A percentile compares a stretch with the other conserved stretches of the same genome.
Conservation (phyloP, 148 eudicot species). For the Nepenthes mirabilis region DNA sequence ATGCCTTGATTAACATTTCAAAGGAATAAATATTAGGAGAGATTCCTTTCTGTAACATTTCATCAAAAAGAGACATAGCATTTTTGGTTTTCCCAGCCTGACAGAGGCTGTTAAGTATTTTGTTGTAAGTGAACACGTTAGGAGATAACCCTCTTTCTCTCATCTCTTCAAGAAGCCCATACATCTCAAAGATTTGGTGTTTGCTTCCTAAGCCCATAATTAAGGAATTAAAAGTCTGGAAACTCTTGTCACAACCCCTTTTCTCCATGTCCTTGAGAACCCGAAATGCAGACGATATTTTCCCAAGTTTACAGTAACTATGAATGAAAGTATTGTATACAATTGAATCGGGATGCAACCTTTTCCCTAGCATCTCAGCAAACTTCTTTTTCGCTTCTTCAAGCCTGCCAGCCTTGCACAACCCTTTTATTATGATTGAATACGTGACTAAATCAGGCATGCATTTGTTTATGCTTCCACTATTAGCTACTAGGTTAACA, state of each 20-base stretch:
- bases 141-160: slow-evolving; percentile 72
- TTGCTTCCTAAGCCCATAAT: slow-evolving; percentile 59
- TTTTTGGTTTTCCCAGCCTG: slow-evolving; percentile 61
- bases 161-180: slow-evolving; percentile 88
- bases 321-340: slow-evolving; percentile 55
- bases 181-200: slow-evolving; percentile 83
- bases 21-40: slow-evolving; percentile 63
- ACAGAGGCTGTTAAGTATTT: slow-evolving; percentile 50
- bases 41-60: slow-evolving; percentile 55
- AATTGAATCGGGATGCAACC: slow-evolving; percentile 59
- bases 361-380: slow-evolving; percentile 73
- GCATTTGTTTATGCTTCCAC: slow-evolving; percentile 29
- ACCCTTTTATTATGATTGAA: slow-evolving; percentile 64
- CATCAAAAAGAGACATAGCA: slow-evolving; percentile 64
- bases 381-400: slow-evolving; percentile 84
- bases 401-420: slow-evolving; percentile 71
- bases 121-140: slow-evolving; percentile 58
- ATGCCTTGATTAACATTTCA: slow-evolving; percentile 54
- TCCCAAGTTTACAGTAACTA: slow-evolving; percentile 60
- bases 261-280: slow-evolving; percentile 98
- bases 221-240: slow-evolving; percentile 73
- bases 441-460: slow-evolving; percentile 80
- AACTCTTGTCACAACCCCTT: slow-evolving; percentile 57
- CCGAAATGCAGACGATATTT: slow-evolving; percentile 77
- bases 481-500: slow-evolving; percentile 33